Conservation (phyloP, 1,284 basidiomycete species). For the Pseudozyma flocculosa region DNA sequence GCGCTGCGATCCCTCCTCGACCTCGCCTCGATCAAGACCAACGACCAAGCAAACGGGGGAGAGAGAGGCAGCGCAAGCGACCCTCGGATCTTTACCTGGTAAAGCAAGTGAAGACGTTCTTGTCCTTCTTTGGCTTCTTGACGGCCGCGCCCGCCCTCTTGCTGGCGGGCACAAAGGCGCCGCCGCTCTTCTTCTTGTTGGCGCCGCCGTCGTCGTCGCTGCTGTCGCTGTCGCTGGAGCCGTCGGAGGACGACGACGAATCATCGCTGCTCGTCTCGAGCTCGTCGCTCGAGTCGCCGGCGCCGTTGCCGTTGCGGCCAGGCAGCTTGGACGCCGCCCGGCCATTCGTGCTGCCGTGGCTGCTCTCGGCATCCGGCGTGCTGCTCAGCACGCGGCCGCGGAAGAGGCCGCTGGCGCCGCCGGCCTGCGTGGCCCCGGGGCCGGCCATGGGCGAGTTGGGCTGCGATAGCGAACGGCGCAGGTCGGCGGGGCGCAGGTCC, state of each 20-base stretch:
- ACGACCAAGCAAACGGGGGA: too few relatives aligned
- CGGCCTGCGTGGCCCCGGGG: not conserved
- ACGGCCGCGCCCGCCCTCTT: slow-evolving; percentile 8
- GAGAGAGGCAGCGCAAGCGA: too few relatives aligned
- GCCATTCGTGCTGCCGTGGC: slow-evolving; percentile 5
- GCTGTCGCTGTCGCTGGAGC: not conserved
- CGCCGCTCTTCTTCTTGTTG: not conserved
- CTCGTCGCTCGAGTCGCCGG: too few relatives aligned
- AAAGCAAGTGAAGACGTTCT: slow-evolving; percentile 21
- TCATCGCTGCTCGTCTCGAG: too few relatives aligned
- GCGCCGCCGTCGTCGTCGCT: not conserved
- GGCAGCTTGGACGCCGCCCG: too few relatives aligned
- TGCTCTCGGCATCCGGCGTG: not conserved
- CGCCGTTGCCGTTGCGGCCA: too few relatives aligned
- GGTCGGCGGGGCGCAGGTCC: slow-evolving; percentile 33
- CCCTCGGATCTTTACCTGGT: not conserved
- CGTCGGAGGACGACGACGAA: too few relatives aligned
- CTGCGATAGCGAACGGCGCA: slow-evolving; percentile 41
- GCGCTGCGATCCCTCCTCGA: too few relatives aligned
- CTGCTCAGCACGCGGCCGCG: not conserved
- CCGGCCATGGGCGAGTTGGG: slow-evolving; percentile 19
- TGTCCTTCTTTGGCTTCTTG: slow-evolving; percentile 11
- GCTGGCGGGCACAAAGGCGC: not conserved
- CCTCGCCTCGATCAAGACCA: too few relatives aligned
- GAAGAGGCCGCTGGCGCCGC: not conserved